phyloP scores from a whole-genome alignment of 2,329 filamentous ascomycete species.

The Achaetomium macrosporum region DNA sequence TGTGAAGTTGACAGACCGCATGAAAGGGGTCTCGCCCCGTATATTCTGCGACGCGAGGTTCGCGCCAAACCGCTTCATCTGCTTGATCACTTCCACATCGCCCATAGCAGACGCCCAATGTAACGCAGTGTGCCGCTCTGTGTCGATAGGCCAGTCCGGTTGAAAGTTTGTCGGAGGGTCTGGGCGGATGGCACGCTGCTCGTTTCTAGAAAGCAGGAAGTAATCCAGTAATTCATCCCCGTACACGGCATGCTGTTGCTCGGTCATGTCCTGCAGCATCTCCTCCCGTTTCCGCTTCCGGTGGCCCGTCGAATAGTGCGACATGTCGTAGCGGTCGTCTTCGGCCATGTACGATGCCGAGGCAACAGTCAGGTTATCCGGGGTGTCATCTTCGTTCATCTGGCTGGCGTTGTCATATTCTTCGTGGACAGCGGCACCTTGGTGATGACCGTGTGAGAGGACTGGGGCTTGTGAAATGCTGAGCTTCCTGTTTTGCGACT shows the following conservation, averaged over 20 bases:
- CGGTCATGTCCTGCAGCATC: conserved; percentile 56
- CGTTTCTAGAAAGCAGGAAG: conserved; percentile 80
- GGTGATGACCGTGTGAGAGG: conserved; percentile 19
- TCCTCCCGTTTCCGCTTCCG: conserved; percentile 74
- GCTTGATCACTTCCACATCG: conserved; percentile 83
- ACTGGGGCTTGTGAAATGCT: conserved; percentile 15
- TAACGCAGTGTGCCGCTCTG: conserved; percentile 84
- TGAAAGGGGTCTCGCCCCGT: conserved; percentile 81
- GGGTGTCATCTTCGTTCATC: conserved; percentile 71
- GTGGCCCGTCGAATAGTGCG: conserved; percentile 55
- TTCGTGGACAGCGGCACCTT: conserved; percentile 42
- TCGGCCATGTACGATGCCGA: conserved; percentile 83
- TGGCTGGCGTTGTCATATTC: conserved; percentile 58
- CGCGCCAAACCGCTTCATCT: conserved; percentile 76
- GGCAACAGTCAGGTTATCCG: conserved; percentile 75
- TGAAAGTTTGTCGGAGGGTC: conserved; percentile 82
- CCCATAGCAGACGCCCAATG: conserved; percentile 99
- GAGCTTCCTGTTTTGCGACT: conserved; percentile 22
- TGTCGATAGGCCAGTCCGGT: conserved; percentile 87
- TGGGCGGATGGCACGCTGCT: conserved; percentile 65
- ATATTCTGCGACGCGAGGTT: conserved; percentile 64
- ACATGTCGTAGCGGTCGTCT: conserved; percentile 68
- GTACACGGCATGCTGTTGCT: conserved; percentile 84
- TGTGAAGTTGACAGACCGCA: conserved; percentile 91
- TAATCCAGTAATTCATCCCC: conserved; percentile 93